Evolutionary conservation across 208 protist species (phyloP).

Genomic region (Phytomonas sp.): DNA sequence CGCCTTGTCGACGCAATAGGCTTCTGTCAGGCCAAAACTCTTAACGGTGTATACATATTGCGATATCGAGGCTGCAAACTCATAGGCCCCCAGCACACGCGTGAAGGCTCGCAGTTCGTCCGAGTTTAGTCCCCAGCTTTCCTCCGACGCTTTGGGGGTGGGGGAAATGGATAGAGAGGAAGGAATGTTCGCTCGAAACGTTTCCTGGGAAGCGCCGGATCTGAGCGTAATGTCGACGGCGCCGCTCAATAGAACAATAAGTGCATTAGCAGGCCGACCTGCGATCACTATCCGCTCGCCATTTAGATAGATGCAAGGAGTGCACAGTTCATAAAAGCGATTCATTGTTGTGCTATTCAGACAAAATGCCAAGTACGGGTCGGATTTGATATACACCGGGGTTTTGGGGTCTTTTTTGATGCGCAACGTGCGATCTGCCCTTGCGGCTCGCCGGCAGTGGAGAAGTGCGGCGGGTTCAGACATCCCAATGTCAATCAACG

Average conservation of each 20-base stretch:
- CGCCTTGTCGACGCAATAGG: constrained; percentile 45
- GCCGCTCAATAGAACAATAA: constrained; percentile 59
- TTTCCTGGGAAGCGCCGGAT: constrained; percentile 34
- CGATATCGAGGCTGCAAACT: constrained; percentile 44
- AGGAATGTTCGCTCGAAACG: constrained; percentile 8
- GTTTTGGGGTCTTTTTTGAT: constrained; percentile 32
- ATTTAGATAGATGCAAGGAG: constrained; percentile 60
- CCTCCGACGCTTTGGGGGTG: neutral
- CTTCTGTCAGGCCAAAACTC: constrained; percentile 71
- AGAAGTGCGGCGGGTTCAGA: constrained; percentile 76
- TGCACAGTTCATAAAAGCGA: constrained; percentile 53
- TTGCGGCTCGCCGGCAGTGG: constrained; percentile 63
- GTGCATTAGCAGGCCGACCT: constrained; percentile 47
- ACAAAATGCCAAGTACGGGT: constrained; percentile 72
- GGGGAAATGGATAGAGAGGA: too few relatives aligned
- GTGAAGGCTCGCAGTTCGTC: constrained; percentile 18
- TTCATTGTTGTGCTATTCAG: constrained; percentile 27
- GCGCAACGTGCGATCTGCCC: constrained; percentile 38
- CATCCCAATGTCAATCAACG: constrained; percentile 79
- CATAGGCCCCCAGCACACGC: constrained; percentile 68
- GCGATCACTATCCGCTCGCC: constrained; percentile 65
- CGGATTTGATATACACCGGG: constrained; percentile 30
- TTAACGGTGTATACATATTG: constrained; percentile 67
- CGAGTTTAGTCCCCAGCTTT: neutral
- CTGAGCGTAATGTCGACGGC: constrained; percentile 56